Conservation (phyloP, 768 basidiomycete species). For the Zangia roseola region DNA sequence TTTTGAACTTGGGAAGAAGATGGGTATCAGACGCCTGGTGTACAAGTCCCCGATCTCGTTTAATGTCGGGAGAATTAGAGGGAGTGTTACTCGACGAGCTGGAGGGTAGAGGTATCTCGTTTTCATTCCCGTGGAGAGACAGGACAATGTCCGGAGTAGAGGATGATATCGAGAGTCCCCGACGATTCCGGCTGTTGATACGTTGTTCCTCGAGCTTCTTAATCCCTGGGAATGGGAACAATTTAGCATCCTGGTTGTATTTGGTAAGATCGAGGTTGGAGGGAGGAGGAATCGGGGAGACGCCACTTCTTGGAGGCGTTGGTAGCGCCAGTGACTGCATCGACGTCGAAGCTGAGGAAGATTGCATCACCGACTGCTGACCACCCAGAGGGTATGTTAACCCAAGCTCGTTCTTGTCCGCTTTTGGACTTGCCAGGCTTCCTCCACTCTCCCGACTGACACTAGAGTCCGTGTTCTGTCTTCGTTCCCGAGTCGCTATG, state of each 20-base stretch:
- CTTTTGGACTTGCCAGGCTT: conserved; percentile 62
- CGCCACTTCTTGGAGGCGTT: conserved; percentile 52
- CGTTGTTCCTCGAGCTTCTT: conserved; percentile 74
- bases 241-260: conserved; percentile 68
- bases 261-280: conserved; percentile 68
- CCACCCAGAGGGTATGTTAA: conserved; percentile 40
- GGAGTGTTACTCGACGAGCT: conserved; percentile 51
- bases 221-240: conserved; percentile 90
- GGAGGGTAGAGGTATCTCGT: conserved; percentile 41
- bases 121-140: conserved; percentile 45
- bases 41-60: conserved; percentile 60
- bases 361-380: conserved; percentile 56
- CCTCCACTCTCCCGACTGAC: conserved; percentile 75
- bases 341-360: conserved; percentile 64
- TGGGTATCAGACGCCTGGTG: conserved; percentile 72
- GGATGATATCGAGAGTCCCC: conserved; percentile 47
- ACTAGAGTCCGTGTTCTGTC: conserved; percentile 70
- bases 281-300: conserved; percentile 77
- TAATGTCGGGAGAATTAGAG: conserved; percentile 48
- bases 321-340: conserved; percentile 61
- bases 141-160: conserved; percentile 50
- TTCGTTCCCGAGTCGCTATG: conserved; percentile 61
- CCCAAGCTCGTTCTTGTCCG: conserved; percentile 48
- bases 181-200: conserved; percentile 49
- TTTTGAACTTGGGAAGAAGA: conserved; percentile 53